Conservation (phyloP, 768 basidiomycete species). For the Macrolepiota albuminosa region DNA sequence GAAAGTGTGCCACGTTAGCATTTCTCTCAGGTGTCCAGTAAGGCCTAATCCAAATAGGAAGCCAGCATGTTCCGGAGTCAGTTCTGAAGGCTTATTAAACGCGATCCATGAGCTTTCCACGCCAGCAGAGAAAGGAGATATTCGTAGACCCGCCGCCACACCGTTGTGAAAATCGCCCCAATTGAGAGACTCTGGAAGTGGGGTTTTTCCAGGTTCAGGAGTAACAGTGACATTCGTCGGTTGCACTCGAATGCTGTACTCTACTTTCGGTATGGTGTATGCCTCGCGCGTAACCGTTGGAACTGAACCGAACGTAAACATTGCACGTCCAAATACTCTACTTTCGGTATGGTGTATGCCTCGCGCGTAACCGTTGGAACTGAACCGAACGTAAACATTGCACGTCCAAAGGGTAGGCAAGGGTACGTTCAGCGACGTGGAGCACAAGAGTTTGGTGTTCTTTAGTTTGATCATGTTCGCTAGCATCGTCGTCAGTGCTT, state of each 20-base stretch:
- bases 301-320: slow-evolving; percentile 89
- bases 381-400: slow-evolving; percentile 88
- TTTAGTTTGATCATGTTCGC: slow-evolving; percentile 83
- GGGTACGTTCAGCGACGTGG: slow-evolving; percentile 79
- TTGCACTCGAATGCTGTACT: slow-evolving; percentile 69
- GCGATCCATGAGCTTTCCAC: slow-evolving; percentile 95
- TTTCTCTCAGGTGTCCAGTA: slow-evolving; percentile 82
- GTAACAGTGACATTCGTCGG: slow-evolving; percentile 62
- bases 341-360: slow-evolving; percentile 72
- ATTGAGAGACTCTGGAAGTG: slow-evolving; percentile 55
- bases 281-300: slow-evolving; percentile 71
- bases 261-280: slow-evolving; percentile 74
- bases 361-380: slow-evolving; percentile 72
- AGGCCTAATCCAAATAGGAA: slow-evolving; percentile 91
- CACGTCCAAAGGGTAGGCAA: slow-evolving; percentile 90
- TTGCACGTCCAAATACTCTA: slow-evolving; percentile 84
- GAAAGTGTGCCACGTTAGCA: slow-evolving; percentile 95
- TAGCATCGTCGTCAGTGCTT: slow-evolving; percentile 23
- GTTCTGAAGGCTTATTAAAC: slow-evolving; percentile 89
- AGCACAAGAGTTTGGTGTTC: slow-evolving; percentile 81
- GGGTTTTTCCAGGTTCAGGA: slow-evolving; percentile 71
- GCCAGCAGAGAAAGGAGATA: slow-evolving; percentile 66
- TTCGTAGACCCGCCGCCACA: slow-evolving; percentile 84
- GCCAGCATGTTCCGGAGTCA: slow-evolving; percentile 94
- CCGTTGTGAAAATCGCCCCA: slow-evolving; percentile 99